Evolutionary conservation across 495 filamentous ascomycete species (phyloP), one percentile per base, ranked within the genome.

Genomic region (Viridothelium virens): DNA sequence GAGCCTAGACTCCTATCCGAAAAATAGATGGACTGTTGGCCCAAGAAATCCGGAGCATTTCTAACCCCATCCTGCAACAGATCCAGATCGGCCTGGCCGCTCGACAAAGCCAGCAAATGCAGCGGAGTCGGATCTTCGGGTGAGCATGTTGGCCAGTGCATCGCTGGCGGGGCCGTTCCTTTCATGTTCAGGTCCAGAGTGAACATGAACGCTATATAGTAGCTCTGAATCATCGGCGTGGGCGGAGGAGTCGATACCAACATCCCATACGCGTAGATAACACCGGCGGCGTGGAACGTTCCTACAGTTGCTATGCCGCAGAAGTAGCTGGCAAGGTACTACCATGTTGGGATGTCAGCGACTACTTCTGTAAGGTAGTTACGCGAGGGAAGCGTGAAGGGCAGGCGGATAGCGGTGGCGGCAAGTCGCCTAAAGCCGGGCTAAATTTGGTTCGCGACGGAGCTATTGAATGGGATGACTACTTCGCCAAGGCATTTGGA

Each of bases 371-470:
- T 48, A 1, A 91, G 79, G 70, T 86, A 83, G 0, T 76, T 63
- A 9, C 87, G 81, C 0, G 87, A 81, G 1, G 82, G 83, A 0
- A 89, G 76, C 0, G 83, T 89, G 68, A 88, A 89, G 25, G 82
- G 81, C 0, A 87, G 70, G 67, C 91, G 87, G 38, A 88, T 88
- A 0, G 91, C 78, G 56, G 91, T 85, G 14, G 88, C 87, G 0
- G 89, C 85, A 0, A 90, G 78, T 0, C 87, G 86, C 72, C 91
- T 92, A 79, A 84, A 91, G 69, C 87, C 82, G 0, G 89, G 87
- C 68, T 90, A 91, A 71, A 82, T 75, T 68, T 85, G 83, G 74
- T 90, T 87, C 3, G 82, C 39, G 9, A 79, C 66, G 10, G 85
- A 80, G 0, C 86, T 89, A 53, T 83, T 77, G 77, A 88, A 90